These are phyloP conservation scores for Capronia americana DNA, from an alignment of 2,329 filamentous ascomycete genomes.

Conservation along the genomic window DNA sequence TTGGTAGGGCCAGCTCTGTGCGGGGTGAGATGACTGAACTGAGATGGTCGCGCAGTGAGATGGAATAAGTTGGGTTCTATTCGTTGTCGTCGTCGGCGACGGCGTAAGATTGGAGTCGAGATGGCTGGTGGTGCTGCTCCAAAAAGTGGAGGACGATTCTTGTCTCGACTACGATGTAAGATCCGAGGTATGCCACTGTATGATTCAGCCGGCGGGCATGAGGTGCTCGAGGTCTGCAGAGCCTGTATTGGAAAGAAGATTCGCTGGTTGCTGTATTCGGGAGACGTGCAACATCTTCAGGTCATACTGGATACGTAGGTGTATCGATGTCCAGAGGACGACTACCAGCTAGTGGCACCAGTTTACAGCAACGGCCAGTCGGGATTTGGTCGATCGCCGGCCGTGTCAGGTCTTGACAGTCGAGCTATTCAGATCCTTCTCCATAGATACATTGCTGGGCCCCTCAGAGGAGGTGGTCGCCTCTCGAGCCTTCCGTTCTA, in stretches of 20 bases:
- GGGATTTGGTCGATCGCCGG: background rate
- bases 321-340: background rate
- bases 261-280: background rate
- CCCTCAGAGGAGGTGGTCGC: conserved; percentile 28
- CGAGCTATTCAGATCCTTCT: conserved; percentile 34
- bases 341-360: background rate
- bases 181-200: background rate
- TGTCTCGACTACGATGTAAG: no score
- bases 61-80: background rate
- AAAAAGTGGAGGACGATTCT: background rate
- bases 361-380: background rate
- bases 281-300: background rate
- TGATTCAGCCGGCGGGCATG: background rate
- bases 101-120: background rate
- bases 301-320: background rate
- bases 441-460: conserved; percentile 24
- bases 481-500: conserved; percentile 32
- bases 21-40: background rate
- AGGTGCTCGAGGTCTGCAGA: no score
- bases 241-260: background rate
- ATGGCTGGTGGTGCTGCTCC: background rate
- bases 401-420: conserved; percentile 3
- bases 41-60: background rate
- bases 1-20: background rate
- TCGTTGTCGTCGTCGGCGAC: background rate